Percentiles rank a stretch among this genome's conserved stretches.
Conservation (phyloP, 176 grass and related monocot genomes). For the Areca catechu region DNA sequence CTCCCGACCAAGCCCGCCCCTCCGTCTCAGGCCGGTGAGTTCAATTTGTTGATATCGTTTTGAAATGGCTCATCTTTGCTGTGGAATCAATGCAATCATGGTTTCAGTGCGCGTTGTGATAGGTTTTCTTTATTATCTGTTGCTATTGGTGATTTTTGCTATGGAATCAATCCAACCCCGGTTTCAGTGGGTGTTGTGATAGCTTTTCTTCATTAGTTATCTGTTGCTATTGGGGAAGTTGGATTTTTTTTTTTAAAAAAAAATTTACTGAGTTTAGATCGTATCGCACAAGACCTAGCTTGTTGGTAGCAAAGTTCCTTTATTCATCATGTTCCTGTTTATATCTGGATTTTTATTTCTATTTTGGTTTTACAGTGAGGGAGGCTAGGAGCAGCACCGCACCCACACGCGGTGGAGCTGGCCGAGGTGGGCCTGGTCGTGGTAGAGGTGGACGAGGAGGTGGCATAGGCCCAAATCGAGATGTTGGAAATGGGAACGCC, state of each 20-base stretch:
- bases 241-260: background rate
- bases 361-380: constrained; percentile 17
- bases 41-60: background rate
- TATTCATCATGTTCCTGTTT: background rate
- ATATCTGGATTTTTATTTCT: background rate
- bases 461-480: constrained; percentile 42
- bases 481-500: constrained; percentile 30
- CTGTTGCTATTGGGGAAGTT: too few relatives aligned
- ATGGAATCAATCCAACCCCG: background rate
- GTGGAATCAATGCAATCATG: background rate
- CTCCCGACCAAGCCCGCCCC: constrained; percentile 58
- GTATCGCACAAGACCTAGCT: too few relatives aligned
- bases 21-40: constrained; percentile 58
- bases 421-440: constrained; percentile 40
- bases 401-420: constrained; percentile 47
- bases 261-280: too few relatives aligned
- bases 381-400: constrained; percentile 26
- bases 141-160: background rate
- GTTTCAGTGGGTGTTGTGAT: too few relatives aligned
- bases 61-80: background rate
- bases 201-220: too few relatives aligned
- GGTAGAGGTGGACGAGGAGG: constrained; percentile 47
- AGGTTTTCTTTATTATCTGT: too few relatives aligned
- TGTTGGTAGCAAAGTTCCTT: background rate
- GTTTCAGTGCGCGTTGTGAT: too few relatives aligned